Evolutionary conservation across 2,329 filamentous ascomycete genomes (phyloP), one percentile per base, ranked within the genome.

Genomic region (Seiridium unicorne): DNA sequence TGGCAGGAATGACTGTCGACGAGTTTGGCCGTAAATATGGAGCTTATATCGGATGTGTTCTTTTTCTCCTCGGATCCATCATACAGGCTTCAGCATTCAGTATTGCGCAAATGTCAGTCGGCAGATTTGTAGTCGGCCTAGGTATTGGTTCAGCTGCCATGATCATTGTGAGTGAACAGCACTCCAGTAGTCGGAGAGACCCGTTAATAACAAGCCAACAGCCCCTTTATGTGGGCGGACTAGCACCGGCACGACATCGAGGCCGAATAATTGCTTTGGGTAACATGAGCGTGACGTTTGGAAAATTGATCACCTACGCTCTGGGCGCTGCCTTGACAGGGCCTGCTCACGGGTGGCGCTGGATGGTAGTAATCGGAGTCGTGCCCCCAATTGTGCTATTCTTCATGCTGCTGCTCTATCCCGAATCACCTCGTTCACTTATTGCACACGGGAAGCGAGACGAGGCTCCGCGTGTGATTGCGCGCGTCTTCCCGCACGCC

Each of bases 111-210:
- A 79, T 81, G 73, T 68, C 72, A 2, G 73, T 79, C 4, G 79
- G 78, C 5, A 73, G 79, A 6, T 69, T 82, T 3, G 64, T 84
- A 2, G 74, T 83, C 46, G 80, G 81, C 3, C 71, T 83, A 5
- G 80, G 81, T 47, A 78, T 81, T n/a, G 77, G 78, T 0, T 76
- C 72, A 1, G 80, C 78, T 6, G 76, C 77, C 11, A 81, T 83
- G 78, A 74, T 80, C 3, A 68, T 79, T 38, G 51, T 60, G 49
- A 60, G 58, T 49, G 18, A 7, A 32, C 9, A 74, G 67, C 6
- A n/a, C 68, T 63, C 65, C 61, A 63, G 63, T 59, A 51, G 40
- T 44, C 5, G 3, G 6, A 38, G 34, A 54, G 3, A 4, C 35
- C 7, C 8, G 7, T 54, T 5, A 38, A 4, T 18, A 59, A 46